These are phyloP conservation scores for Amphicarpaea edgeworthii DNA, from an alignment of 306 rosid genomes.

Conservation along the genomic window DNA sequence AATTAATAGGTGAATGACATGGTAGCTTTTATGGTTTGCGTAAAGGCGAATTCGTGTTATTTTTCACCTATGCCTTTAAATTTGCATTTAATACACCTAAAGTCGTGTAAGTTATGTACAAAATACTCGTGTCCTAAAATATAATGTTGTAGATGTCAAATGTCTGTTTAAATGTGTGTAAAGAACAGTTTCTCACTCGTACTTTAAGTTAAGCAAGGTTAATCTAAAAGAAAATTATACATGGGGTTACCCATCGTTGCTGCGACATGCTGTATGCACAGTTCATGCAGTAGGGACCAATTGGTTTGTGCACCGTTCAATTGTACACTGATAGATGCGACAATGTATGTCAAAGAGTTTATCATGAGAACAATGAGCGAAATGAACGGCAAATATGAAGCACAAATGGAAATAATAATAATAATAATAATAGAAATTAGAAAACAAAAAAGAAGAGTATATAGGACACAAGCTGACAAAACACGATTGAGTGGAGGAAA, in stretches of 20 bases:
- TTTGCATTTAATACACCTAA: too few species aligned
- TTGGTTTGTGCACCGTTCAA: conserved; percentile 9
- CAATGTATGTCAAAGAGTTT: not conserved
- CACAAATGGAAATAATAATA: not conserved
- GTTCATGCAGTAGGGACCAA: not conserved
- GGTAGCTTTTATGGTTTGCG: too few species aligned
- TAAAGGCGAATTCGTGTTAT: too few species aligned
- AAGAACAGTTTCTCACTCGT: too few species aligned
- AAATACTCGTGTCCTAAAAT: too few species aligned
- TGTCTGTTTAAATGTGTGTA: too few species aligned
- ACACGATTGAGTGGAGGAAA: not conserved
- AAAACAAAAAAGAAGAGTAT: not conserved
- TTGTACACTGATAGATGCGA: not conserved
- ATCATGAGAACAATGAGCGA: not conserved
- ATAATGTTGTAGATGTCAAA: too few species aligned
- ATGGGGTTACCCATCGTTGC: not conserved
- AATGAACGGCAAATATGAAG: conserved; percentile 26
- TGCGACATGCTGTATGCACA: not conserved
- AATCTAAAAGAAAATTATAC: not conserved
- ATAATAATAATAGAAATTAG: too few species aligned
- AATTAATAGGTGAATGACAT: too few species aligned
- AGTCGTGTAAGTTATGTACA: too few species aligned
- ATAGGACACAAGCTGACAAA: not conserved
- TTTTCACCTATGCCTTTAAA: too few species aligned
- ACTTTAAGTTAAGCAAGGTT: too few species aligned